Conservation (phyloP, 306 rosid genomes). For the Mimosa bimucronata region DNA sequence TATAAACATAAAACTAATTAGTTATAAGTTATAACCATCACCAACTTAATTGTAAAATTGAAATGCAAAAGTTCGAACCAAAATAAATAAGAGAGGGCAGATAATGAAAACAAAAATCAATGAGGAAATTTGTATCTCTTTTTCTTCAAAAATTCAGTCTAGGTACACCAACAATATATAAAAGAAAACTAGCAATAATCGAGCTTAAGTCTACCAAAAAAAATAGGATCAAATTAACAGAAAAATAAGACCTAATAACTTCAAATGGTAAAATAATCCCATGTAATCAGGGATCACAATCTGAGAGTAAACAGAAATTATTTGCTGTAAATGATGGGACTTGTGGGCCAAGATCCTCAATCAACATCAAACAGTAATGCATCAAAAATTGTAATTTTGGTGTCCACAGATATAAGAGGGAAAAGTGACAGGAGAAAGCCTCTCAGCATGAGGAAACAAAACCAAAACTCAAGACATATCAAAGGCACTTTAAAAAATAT, state of each 20-base stretch:
- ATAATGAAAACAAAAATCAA: not conserved
- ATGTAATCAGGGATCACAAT: not conserved
- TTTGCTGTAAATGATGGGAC: not conserved
- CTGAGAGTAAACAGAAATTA: not conserved
- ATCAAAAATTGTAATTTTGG: not conserved
- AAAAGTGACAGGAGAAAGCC: conserved; percentile 1
- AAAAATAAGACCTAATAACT: not conserved
- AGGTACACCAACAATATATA: not conserved
- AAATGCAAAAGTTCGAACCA: not conserved
- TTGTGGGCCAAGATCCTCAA: not conserved
- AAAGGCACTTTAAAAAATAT: conserved; percentile 27
- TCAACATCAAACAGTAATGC: not conserved
- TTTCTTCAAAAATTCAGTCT: not conserved
- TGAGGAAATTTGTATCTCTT: not conserved
- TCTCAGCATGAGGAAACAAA: conserved; percentile 13
- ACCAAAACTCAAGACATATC: conserved; percentile 19
- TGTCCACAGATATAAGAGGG: not conserved
- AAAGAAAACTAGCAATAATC: not conserved
- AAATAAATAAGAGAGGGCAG: conserved; percentile 12
- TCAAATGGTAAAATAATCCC: not conserved
- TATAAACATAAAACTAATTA: conserved; percentile 18
- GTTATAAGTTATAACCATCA: conserved; percentile 15
- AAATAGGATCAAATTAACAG: not conserved
- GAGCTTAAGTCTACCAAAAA: not conserved
- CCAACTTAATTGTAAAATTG: not conserved